Base-by-base conservation (phyloP, 78 protist species). In the Cavenderia fasciculata region DNA sequence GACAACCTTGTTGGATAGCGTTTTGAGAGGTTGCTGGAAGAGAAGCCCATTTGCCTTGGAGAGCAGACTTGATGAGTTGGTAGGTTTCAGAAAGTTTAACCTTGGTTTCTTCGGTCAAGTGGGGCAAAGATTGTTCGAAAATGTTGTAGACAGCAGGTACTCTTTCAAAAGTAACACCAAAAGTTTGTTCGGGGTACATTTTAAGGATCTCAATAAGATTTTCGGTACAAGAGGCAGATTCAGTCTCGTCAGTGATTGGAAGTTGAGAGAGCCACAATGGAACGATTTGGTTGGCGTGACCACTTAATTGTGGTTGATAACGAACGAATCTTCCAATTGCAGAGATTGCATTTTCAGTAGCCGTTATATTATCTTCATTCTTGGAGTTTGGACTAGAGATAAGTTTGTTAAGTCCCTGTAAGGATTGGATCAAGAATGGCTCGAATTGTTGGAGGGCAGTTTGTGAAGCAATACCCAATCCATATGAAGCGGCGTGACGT, bases 401-500 rank as follows among this genome's bases (percentile, higher is more conserved):
- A 16, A 41, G 12, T 1, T 12, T 47, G 11, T 41, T 11, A 47
- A 94, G 12, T 12, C 41, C 46, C 38, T 63, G 14, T n/a, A 87
- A 51, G 4, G 77, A 63, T 38, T 86, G 74, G 6, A 65, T 16
- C 12, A 78, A 11, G 57, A 19, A 69, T 49, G 75, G 74, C 0
- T 23, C 41, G 29, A 82, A 92, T 5, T 59, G 46, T n/a, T 74
- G 72, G 27, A 89, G 92, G n/a, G 91, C 95, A 49, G 25, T 43
- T 87, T 82, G 69, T 14, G 96, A 96, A 33, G 84, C 63, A 19
- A 76, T 51, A 25, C 96, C 98, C 11, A 95, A 21, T 43, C 97
- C 98, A 54, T 78, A 95, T 2, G 62, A 95, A n/a, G 97, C 88
- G 18, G 97, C 93, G 59, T 96, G 98, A 1, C 87, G 71, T 44